Base-by-base conservation (phyloP, 495 filamentous ascomycete species). In the Tuber aestivum region DNA sequence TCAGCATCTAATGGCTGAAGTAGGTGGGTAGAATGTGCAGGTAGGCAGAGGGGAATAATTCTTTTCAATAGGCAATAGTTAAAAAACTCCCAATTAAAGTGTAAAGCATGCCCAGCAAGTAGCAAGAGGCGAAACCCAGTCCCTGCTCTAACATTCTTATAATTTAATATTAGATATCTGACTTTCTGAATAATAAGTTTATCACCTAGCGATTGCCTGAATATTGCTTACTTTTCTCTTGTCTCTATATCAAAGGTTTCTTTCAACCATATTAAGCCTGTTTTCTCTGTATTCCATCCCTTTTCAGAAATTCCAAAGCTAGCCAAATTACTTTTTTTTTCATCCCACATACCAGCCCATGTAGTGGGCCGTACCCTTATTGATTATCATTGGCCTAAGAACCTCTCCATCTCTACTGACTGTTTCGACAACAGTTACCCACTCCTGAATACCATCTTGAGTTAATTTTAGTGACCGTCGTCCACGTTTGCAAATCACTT, bases 1-100 rank as follows among this genome's bases (percentile, higher is more conserved):
- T 68, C 41, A 3, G 79, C 42, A 74, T 80, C 50, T 9, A 79
- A 38, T n/a, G 74, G 68, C 61, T 80, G 71, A 27, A 76, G 45
- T 2, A 79, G 65, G 45, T 80, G 74, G 10, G 72, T 79, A 5
- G 44, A 78, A 44, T 76, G 71, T 23, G 73, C 44, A 0, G 41
- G 79, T 45, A 80, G 40, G 27, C 74, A 79, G 42, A 78, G 70
- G 41, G 71, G 76, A 7, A 73, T n/a, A 7, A 80, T 76, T 48
- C 74, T 56, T 45, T 76, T 38, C 16, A 16, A 37, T 41, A 80
- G 61, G 69, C 72, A 76, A 72, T 70, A 77, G 50, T 79, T 48
- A 16, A 79, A 73, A 73, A 79, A 71, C 40, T 74, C 73, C 72
- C 44, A 76, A 35, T 65, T 76, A 7, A 78, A 27, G 76, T 78